Conservation (phyloP, 768 basidiomycete species). For the Leccinum subtestaceum region DNA sequence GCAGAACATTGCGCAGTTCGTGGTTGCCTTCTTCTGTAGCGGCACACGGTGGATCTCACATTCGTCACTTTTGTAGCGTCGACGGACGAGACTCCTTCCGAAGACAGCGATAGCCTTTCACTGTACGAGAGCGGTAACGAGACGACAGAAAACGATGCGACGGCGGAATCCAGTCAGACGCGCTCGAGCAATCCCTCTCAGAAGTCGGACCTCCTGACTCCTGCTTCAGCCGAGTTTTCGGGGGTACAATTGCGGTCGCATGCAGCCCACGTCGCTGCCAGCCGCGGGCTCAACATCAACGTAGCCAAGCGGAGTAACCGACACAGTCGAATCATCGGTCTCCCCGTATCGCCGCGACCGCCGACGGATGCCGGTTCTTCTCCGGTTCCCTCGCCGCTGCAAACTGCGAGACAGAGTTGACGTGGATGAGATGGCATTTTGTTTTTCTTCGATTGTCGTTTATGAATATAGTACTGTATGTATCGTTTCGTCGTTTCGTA, state of each 20-base stretch:
- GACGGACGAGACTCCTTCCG: constrained; percentile 61
- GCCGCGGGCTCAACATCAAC: constrained; percentile 67
- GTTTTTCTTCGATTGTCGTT: neutral
- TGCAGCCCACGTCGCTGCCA: constrained; percentile 62
- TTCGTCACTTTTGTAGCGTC: constrained; percentile 29
- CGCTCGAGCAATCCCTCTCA: constrained; percentile 39
- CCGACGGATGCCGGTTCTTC: constrained; percentile 13
- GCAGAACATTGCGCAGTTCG: constrained; percentile 65
- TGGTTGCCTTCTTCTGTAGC: constrained; percentile 7
- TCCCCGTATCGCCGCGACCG: constrained; percentile 48
- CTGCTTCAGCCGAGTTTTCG: constrained; percentile 26
- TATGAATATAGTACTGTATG: constrained; percentile 11
- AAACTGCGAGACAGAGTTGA: constrained; percentile 28
- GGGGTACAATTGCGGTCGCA: constrained; percentile 40
- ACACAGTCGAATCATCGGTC: constrained; percentile 60
- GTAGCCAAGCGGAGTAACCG: constrained; percentile 58
- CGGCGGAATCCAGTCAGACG: constrained; percentile 42
- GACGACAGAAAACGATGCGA: constrained; percentile 56
- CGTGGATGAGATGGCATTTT: neutral
- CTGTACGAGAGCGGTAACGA: constrained; percentile 76
- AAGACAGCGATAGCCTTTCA: constrained; percentile 68
- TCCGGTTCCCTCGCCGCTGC: constrained; percentile 18
- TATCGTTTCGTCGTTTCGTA: constrained; percentile 10
- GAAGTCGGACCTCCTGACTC: constrained; percentile 17
- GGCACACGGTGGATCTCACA: constrained; percentile 2